Evolutionary conservation across 2,329 filamentous ascomycete genomes (phyloP).

Genomic region (Raffaelea albimanens): DNA sequence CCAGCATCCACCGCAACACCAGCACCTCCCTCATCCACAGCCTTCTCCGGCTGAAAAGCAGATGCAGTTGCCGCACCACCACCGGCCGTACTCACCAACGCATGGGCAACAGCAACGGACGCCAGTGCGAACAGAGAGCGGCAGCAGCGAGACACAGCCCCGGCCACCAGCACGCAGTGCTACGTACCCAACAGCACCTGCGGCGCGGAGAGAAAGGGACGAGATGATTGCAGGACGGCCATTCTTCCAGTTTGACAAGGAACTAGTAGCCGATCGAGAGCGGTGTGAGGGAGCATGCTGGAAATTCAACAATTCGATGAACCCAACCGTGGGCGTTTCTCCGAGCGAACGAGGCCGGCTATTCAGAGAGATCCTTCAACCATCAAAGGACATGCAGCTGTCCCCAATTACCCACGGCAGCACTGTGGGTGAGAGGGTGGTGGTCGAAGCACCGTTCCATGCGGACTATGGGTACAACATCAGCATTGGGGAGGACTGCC

Average conservation of each 20-base stretch:
- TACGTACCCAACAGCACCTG: conserved; percentile 33
- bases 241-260: conserved; percentile 72
- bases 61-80: not conserved
- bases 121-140: not conserved
- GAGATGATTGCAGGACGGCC: conserved; percentile 76
- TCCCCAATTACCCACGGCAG: conserved; percentile 48
- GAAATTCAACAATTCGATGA: conserved; percentile 77
- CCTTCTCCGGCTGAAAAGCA: not conserved
- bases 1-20: not conserved
- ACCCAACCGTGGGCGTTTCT: conserved; percentile 63
- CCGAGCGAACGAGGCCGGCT: conserved; percentile 57
- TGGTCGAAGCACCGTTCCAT: conserved; percentile 79
- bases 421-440: conserved; percentile 62
- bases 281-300: conserved; percentile 73
- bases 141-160: not conserved
- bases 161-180: conserved; percentile 47
- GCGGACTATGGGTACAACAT: conserved; percentile 98
- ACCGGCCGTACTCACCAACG: conserved; percentile 2
- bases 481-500: conserved; percentile 72
- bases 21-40: not conserved
- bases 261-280: conserved; percentile 75
- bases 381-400: conserved; percentile 44
- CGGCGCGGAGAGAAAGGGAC: conserved; percentile 58
- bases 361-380: conserved; percentile 63
- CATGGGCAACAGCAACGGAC: not conserved